Evolutionary conservation across 805 yeast genomes (phyloP).

Genomic region (Nakazawaea wyomingensis): DNA sequence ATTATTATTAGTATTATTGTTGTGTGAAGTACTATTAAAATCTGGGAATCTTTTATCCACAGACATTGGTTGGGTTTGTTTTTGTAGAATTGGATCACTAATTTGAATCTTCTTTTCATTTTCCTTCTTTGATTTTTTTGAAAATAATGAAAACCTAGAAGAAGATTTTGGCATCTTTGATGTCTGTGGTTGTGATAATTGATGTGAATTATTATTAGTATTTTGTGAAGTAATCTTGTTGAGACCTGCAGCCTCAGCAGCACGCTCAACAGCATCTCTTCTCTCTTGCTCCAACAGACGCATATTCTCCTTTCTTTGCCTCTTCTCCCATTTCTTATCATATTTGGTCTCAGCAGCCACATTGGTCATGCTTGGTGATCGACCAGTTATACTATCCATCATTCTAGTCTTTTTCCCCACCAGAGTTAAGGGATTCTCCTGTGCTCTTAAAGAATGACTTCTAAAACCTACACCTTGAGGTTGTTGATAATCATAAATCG

Average conservation of each 20-base stretch:
- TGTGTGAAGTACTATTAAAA: no score
- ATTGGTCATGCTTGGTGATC: not conserved
- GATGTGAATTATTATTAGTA: not conserved
- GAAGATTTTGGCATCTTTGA: not conserved
- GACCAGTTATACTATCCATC: slow-evolving; percentile 8
- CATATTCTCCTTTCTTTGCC: slow-evolving; percentile 20
- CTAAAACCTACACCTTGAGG: slow-evolving; percentile 22
- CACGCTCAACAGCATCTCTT: slow-evolving; percentile 18
- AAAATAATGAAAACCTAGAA: slow-evolving; percentile 4
- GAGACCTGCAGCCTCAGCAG: slow-evolving; percentile 6
- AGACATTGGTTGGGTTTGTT: no score
- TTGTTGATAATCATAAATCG: not conserved
- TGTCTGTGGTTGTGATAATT: not conserved
- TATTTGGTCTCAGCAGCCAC: slow-evolving; percentile 16
- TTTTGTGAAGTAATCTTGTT: not conserved
- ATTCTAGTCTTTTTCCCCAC: slow-evolving; percentile 12
- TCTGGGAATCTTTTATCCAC: no score
- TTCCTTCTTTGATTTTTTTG: slow-evolving; percentile 2
- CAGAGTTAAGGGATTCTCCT: slow-evolving; percentile 14
- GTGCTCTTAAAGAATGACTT: slow-evolving; percentile 25
- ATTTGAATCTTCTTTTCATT: not conserved
- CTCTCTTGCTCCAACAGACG: slow-evolving; percentile 22
- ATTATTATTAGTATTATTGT: no score
- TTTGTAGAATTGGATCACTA: not conserved
- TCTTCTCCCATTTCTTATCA: slow-evolving; percentile 18